These are phyloP conservation scores for Magnaporthiopsis rhizophila DNA, from an alignment of 2,329 filamentous ascomycete genomes.

Conservation along the genomic window DNA sequence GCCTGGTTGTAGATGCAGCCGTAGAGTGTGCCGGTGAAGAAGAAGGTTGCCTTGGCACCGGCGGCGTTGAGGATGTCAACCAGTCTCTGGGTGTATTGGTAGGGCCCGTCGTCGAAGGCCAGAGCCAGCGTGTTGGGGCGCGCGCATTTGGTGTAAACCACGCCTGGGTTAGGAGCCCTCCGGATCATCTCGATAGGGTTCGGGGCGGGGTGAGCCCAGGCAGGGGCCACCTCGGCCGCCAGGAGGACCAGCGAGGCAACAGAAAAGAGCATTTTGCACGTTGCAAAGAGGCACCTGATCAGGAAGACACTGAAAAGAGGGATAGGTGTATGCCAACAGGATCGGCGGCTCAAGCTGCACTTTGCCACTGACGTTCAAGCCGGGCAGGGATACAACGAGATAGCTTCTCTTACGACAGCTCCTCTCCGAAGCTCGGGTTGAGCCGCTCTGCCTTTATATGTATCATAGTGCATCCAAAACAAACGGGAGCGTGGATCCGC, in stretches of 20 bases:
- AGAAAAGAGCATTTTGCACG: neutral
- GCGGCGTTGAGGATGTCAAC: slow-evolving; percentile 41
- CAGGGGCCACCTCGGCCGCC: slow-evolving; percentile 2
- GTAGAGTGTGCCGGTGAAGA: slow-evolving; percentile 42
- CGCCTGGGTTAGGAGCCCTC: slow-evolving; percentile 30
- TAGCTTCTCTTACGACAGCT: neutral
- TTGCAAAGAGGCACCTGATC: slow-evolving; percentile 6
- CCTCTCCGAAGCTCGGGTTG: neutral
- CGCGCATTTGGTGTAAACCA: slow-evolving; percentile 36
- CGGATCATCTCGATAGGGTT: slow-evolving; percentile 32
- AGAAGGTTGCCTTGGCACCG: slow-evolving; percentile 45
- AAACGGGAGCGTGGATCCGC: neutral
- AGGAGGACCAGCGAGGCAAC: slow-evolving; percentile 8
- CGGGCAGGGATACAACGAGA: neutral
- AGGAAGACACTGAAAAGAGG: neutral
- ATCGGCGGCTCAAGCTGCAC: no score
- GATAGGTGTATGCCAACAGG: no score
- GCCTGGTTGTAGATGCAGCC: slow-evolving; percentile 42
- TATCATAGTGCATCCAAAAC: neutral
- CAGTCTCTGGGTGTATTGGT: slow-evolving; percentile 37
- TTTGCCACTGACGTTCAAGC: no score
- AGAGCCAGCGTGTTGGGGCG: slow-evolving; percentile 37
- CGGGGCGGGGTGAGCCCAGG: slow-evolving; percentile 9
- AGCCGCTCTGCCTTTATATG: neutral
- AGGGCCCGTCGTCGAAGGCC: slow-evolving; percentile 47